Evolutionary conservation across 1,139 yeast genomes (phyloP), one percentile per base, ranked within the genome.

Genomic region (Wickerhamiella infanticola): DNA sequence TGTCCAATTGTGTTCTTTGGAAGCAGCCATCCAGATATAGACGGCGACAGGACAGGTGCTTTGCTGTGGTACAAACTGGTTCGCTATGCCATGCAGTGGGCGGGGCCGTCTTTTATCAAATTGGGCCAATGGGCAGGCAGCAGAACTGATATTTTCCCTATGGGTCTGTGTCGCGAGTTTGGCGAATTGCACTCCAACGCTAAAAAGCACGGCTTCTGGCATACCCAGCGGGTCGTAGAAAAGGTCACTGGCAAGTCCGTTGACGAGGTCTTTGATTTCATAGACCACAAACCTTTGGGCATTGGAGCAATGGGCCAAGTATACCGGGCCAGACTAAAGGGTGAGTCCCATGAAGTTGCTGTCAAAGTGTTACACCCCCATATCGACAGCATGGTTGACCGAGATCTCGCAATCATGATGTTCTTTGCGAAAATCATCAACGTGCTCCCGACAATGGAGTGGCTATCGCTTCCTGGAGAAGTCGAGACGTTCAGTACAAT

Each of bases 91-190:
- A 77, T 93, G 51, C 95, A 90, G 60, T 53, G 69, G 29, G 95
- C 95, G 0, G 98, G 98, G 1, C 95, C 98, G 2, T 81, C 95
- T 5, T 90, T 90, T 62, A 84, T 90, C 51, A 90, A 90, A 63
- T 71, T 90, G 51, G 98, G 97, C 3, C 98, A 93, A 67, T 90
- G 99, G 99, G 98, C 98, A 0, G 97, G 97, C 3, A 82, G 95
- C n/a, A 74, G 99, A 64, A 83, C 95, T 0, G 99, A 90, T 63
- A 82, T 90, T 39, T 88, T 90, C 63, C 81, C 95, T 2, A 68
- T 67, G 45, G 84, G 74, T 42, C 65, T 90, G 63, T 90, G 98
- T 62, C 74, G 74, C 25, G 90, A 83, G 58, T 65, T 90, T 56
- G 75, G 85, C 3, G 66, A 74, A 36, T 66, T 90, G 47, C 98